phyloP scores from a whole-genome alignment of 768 basidiomycete species.

The Termitomyces bulborhizus region DNA sequence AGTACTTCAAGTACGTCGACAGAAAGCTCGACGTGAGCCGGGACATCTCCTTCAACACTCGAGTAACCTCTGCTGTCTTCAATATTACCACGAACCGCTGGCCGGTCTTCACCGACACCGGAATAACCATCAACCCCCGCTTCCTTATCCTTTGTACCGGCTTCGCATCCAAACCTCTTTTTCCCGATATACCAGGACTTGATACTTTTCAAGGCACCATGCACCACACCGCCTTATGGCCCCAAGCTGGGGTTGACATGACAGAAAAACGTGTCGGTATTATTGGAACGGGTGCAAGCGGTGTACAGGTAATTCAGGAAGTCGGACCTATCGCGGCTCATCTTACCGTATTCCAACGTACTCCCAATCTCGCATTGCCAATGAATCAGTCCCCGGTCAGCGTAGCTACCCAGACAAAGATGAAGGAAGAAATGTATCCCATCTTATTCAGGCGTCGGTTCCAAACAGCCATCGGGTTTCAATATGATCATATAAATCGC shows the following conservation, averaged over 20 bases:
- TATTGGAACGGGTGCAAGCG: slow-evolving; percentile 13
- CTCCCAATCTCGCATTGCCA: slow-evolving; percentile 18
- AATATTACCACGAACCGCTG: slow-evolving; percentile 14
- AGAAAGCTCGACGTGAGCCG: slow-evolving; percentile 18
- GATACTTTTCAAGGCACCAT: slow-evolving; percentile 17
- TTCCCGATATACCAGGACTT: slow-evolving; percentile 11
- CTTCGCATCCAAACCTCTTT: slow-evolving; percentile 10
- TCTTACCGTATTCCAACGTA: slow-evolving; percentile 24
- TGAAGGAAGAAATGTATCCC: slow-evolving; percentile 9
- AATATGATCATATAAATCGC: slow-evolving; percentile 5
- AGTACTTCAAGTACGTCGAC: slow-evolving; percentile 16
- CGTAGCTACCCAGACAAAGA: slow-evolving; percentile 9
- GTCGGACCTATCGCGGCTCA: slow-evolving; percentile 14
- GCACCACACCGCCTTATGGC: slow-evolving; percentile 19
- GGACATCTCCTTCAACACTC: slow-evolving; percentile 18
- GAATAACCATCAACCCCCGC: slow-evolving; percentile 13
- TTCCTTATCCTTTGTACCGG: slow-evolving; percentile 21
- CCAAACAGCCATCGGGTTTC: slow-evolving; percentile 16
- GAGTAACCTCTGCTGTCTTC: slow-evolving; percentile 17
- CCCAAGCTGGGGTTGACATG: slow-evolving; percentile 14
- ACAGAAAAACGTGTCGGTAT: slow-evolving; percentile 20
- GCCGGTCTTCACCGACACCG: slow-evolving; percentile 17
- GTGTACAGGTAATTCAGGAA: slow-evolving; percentile 22
- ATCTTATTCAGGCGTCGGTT: slow-evolving; percentile 9
- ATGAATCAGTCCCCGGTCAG: slow-evolving; percentile 17